A percentile compares a stretch with the other conserved stretches of the same genome.
These are phyloP conservation scores for Dothideomycetidae sp. DNA, from an alignment of 2,329 filamentous ascomycete genomes.

Conservation along the genomic window DNA sequence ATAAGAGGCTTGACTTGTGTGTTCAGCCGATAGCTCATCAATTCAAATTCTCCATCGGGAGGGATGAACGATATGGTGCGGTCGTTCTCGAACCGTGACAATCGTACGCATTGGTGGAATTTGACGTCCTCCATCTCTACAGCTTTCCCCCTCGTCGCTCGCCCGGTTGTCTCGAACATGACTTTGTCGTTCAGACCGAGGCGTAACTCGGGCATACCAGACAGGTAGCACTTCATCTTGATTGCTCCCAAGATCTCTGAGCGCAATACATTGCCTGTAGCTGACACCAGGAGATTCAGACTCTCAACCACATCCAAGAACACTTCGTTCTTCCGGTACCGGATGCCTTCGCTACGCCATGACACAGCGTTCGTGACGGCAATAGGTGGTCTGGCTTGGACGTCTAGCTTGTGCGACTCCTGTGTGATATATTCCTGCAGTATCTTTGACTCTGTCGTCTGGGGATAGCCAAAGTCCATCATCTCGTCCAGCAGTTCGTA, in stretches of 20 bases:
- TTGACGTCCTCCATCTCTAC: slow-evolving; percentile 99
- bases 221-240: slow-evolving; percentile 99
- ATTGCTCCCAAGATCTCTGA: slow-evolving; percentile 94
- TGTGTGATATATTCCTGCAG: slow-evolving; percentile 94
- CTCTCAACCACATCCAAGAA: slow-evolving; percentile 97
- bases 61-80: slow-evolving; percentile 97
- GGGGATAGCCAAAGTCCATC: slow-evolving; percentile 99
- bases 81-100: slow-evolving; percentile 96
- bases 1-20: slow-evolving; percentile 97
- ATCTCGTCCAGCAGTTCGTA: slow-evolving; percentile 98
- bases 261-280: slow-evolving; percentile 85
- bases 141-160: slow-evolving; percentile 85
- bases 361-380: slow-evolving; percentile 97
- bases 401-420: slow-evolving; percentile 95
- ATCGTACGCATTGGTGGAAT: slow-evolving; percentile 93
- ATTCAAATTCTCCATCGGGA: slow-evolving; percentile 94
- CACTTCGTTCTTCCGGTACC: slow-evolving; percentile 98
- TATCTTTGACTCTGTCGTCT: slow-evolving; percentile 97
- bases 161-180: slow-evolving; percentile 97
- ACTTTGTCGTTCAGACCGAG: slow-evolving; percentile 96
- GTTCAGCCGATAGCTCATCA: slow-evolving; percentile 98
- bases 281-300: slow-evolving; percentile 85
- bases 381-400: slow-evolving; percentile 89
- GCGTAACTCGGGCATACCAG: slow-evolving; percentile 91
- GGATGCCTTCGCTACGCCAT: slow-evolving; percentile 94